Evolutionary conservation across 2,329 filamentous ascomycete genomes (phyloP), one percentile per base, ranked within the genome.

Genomic region (Lachnellula suecica): DNA sequence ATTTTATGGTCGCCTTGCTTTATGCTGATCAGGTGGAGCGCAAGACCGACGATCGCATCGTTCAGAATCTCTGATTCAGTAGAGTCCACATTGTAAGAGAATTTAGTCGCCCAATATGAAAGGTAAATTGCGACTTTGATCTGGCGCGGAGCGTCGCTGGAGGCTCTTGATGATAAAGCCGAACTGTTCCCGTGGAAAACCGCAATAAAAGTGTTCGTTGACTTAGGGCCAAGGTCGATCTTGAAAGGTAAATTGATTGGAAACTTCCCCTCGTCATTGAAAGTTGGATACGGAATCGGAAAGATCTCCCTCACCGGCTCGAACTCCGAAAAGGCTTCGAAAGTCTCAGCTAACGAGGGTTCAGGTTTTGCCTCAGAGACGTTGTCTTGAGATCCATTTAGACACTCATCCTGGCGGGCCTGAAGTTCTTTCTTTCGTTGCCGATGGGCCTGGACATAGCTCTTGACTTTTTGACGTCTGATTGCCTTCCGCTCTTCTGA

Each of bases 391-490:
- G 22, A 15, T 44, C 8, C 29, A 31, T 4, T 50, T 31, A 15
- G 43, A 43, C 23, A 23, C 34, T 25, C 29, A 23, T 4, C 23
- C 6, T 46, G 49, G 31, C 29, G 23, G 47, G n/a, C 44, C 45
- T 24, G 42, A 49, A 19, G 50, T 29, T 58, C 42, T 34, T 47
- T 47, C 23, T 51, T 52, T 11, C 56, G 46, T 44, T 49, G 50
- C 11, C 56, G 53, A 27, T 47, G 54, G 5, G 56, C 56, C 37
- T 53, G 47, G 9, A 57, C 55, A 43, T 57, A 54, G n/a, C 52
- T 49, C 49, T 52, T 49, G 43, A 57, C 49, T 49, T 54, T 49
- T 45, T 52, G 49, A 2, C 55, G 49, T 38, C 55, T 47, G 23
- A 49, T 47, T 40, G 52, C 52, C 20, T 40, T 40, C 19, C 37